phyloP scores from a whole-genome alignment of 768 basidiomycete species.

The Ramaria sp. region DNA sequence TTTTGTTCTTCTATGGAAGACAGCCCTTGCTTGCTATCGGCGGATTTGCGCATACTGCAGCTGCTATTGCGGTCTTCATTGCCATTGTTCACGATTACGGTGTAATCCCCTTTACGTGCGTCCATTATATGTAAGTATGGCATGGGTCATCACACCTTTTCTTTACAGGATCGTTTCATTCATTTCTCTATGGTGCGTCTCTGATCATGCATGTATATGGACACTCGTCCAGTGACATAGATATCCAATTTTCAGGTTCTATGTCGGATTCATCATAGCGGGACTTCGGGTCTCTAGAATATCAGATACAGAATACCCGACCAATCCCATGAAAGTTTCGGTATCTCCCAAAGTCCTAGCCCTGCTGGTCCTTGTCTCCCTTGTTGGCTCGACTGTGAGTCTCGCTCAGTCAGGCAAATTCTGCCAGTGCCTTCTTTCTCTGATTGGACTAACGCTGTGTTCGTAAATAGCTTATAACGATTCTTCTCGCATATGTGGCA shows the following conservation, averaged over 20 bases:
- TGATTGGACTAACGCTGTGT: background rate
- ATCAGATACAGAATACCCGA: conserved; percentile 4
- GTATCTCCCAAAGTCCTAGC: background rate
- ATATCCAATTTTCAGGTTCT: background rate
- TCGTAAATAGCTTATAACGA: background rate
- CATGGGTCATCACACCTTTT: background rate
- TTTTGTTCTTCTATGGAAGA: conserved; percentile 3
- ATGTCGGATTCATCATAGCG: conserved; percentile 2
- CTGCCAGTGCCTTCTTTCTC: background rate
- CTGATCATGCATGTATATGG: background rate
- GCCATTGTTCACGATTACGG: conserved; percentile 1
- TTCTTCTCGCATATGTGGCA: background rate
- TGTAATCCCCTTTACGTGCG: conserved; percentile 2
- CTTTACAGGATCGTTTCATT: background rate
- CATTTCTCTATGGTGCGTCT: background rate
- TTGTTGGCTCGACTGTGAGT: background rate
- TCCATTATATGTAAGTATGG: background rate
- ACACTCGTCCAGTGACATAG: background rate
- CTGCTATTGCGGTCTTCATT: background rate
- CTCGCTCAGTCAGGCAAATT: background rate
- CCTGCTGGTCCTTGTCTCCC: background rate
- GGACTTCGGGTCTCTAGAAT: conserved; percentile 1
- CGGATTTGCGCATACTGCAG: background rate
- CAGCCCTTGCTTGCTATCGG: conserved; percentile 4
- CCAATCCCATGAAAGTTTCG: conserved; percentile 3